Evolutionary conservation across 2,329 filamentous ascomycete genomes (phyloP).

Genomic region (Cladosporium sp.): DNA sequence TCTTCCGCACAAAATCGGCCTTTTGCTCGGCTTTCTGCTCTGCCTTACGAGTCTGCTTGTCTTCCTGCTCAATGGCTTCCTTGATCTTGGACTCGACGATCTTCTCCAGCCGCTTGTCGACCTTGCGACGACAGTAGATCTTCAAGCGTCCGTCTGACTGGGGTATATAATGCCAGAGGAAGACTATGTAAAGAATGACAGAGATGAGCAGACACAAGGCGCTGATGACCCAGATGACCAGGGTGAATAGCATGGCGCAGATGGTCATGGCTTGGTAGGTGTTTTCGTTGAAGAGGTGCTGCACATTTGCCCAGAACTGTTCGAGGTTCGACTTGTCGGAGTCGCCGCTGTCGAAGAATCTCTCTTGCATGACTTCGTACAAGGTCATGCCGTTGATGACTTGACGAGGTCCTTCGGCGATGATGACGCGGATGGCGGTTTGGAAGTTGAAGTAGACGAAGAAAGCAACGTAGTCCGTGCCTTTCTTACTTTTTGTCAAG

Average conservation of each 20-base stretch:
- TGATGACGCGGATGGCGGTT: conserved; percentile 80
- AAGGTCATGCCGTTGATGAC: conserved; percentile 87
- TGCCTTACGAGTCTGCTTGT: conserved; percentile 51
- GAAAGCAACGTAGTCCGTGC: conserved; percentile 81
- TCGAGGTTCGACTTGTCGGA: conserved; percentile 61
- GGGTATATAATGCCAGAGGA: conserved; percentile 90
- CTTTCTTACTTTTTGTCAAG: conserved; percentile 86
- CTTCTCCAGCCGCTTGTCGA: conserved; percentile 76
- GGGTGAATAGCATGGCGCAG: conserved; percentile 86
- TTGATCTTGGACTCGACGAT: conserved; percentile 86
- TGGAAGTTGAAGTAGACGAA: conserved; percentile 85
- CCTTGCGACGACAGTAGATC: conserved; percentile 86
- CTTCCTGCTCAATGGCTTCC: conserved; percentile 78
- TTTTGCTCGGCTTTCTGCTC: conserved; percentile 51
- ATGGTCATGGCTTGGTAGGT: conserved; percentile 78
- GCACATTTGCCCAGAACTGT: conserved; percentile 81
- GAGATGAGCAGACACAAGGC: conserved; percentile 70
- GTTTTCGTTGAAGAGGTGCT: conserved; percentile 66
- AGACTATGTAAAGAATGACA: conserved; percentile 75
- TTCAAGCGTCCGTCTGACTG: conserved; percentile 72
- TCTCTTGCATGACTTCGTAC: conserved; percentile 74
- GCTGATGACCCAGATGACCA: conserved; percentile 84
- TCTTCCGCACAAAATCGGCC: conserved; percentile 42
- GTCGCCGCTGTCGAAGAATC: conserved; percentile 57
- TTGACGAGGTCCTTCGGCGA: conserved; percentile 90